Evolutionary conservation across 257 asterid genomes (phyloP), one percentile per base, ranked within the genome.

Genomic region (Striga asiatica): DNA sequence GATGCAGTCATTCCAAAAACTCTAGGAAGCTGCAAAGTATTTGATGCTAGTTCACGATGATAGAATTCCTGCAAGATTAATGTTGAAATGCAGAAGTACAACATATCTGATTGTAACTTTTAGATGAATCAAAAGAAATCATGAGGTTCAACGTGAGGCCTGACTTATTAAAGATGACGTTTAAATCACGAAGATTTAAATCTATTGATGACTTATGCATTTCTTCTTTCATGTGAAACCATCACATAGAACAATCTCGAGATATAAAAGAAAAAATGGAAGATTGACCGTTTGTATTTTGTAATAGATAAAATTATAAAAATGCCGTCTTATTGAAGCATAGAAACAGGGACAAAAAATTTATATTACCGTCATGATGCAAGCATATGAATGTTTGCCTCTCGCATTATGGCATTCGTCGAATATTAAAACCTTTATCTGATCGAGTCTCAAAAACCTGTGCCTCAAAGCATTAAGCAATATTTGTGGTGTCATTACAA

Each of bases 1-100:
- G 93, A 86, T 54, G 98, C 98, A 43, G 95, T 89, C 95, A 85
- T 89, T 65, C 97, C 95, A 54, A 89, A 82, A 41, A 89, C 57
- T 79, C 88, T 76, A 64, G 98, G 98, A 71, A 81, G 88, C 50
- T 48, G 56, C 27, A 10, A 31, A 41, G 52, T 25, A 7, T 66
- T 47, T 19, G 58, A 19, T 21, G 61, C 65, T 41, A 79, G 63
- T 10, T 68, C 62, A 0, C 50, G 73, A 66, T 76, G 92, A 71
- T 86, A 86, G 41, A 83, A 73, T 66, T 83, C 93, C 98, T 89
- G 66, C 65, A 65, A 62, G 51, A n/a, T 32, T 12, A 17, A 35
- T 9, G 22, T 42, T 29, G 24, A 34, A 23, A 62, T 21, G 24
- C 23, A 39, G 4, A 22, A 4, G 2, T 10, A 21, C 16, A 5